These are phyloP conservation scores for Capronia epimyces DNA, from an alignment of 2,329 filamentous ascomycete genomes.

Conservation along the genomic window DNA sequence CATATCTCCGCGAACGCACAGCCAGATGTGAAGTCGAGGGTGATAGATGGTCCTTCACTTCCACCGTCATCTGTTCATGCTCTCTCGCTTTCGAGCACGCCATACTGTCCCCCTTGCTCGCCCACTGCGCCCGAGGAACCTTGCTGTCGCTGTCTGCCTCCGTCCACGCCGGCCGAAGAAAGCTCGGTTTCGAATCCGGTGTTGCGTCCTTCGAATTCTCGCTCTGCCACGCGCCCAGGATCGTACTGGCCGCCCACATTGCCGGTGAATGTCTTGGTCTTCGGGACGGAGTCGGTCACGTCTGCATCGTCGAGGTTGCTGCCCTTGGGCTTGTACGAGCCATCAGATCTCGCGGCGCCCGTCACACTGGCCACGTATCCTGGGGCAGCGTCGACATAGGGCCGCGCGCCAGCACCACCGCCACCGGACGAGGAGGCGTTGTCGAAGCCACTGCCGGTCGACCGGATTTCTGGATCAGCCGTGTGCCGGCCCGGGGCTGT, in stretches of 20 bases:
- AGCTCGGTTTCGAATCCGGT: constrained; percentile 22
- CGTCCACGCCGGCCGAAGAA: constrained; percentile 27
- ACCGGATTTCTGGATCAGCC: constrained; percentile 24
- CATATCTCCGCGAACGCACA: no score
- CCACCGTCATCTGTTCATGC: constrained; percentile 8
- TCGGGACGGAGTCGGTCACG: constrained; percentile 29
- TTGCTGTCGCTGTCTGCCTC: constrained; percentile 28
- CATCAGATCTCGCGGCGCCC: constrained; percentile 25
- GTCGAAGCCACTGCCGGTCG: neutral
- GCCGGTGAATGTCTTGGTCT: constrained; percentile 48
- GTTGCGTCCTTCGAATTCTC: constrained; percentile 32
- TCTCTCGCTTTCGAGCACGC: constrained; percentile 20
- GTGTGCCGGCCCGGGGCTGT: constrained; percentile 2
- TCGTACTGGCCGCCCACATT: constrained; percentile 54
- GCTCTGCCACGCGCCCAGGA: constrained; percentile 47
- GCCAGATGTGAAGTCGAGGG: no score
- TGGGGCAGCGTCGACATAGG: constrained; percentile 26
- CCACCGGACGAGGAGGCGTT: neutral
- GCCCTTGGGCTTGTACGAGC: constrained; percentile 46
- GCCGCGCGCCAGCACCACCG: constrained; percentile 3
- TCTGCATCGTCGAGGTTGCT: constrained; percentile 46
- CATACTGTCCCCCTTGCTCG: constrained; percentile 15
- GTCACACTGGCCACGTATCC: constrained; percentile 26
- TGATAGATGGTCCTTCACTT: no score
- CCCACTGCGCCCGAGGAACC: constrained; percentile 6